Conservation (phyloP, 2,329 filamentous ascomycete species). For the Tothia fuscella region DNA sequence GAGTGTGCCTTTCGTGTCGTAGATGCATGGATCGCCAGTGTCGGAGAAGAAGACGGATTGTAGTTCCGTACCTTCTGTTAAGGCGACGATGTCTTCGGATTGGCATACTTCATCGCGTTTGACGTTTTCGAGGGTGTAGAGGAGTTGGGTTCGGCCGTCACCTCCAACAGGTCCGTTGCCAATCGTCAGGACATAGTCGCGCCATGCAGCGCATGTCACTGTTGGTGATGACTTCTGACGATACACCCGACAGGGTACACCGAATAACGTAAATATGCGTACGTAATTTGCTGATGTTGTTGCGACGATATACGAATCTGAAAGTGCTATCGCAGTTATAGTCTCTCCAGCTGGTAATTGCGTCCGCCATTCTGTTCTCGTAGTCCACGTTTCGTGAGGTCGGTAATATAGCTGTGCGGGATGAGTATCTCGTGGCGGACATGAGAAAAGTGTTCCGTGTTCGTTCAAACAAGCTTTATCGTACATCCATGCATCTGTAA, state of each 20-base stretch:
- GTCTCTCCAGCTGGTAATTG: constrained; percentile 78
- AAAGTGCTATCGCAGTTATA: constrained; percentile 78
- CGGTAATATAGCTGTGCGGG: constrained; percentile 87
- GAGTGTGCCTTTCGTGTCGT: constrained; percentile 82
- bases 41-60: constrained; percentile 87
- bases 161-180: constrained; percentile 79
- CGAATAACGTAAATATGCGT: constrained; percentile 84
- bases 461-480: constrained; percentile 89
- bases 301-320: constrained; percentile 81
- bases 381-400: constrained; percentile 93
- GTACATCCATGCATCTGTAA: constrained; percentile 90
- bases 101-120: constrained; percentile 91
- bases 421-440: constrained; percentile 41
- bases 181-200: constrained; percentile 91
- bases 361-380: constrained; percentile 80
- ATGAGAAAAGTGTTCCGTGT: constrained; percentile 75
- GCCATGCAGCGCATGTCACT: constrained; percentile 87
- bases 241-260: constrained; percentile 78
- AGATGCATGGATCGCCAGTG: constrained; percentile 77
- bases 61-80: constrained; percentile 61
- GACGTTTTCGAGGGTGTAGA: constrained; percentile 90
- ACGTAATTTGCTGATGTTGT: constrained; percentile 82
- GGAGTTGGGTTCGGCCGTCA: constrained; percentile 64
- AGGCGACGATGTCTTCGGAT: constrained; percentile 79
- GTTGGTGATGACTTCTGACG: constrained; percentile 81